Evolutionary conservation across 305 asterid species (phyloP).

Genomic region (Fraxinus floribunda): DNA sequence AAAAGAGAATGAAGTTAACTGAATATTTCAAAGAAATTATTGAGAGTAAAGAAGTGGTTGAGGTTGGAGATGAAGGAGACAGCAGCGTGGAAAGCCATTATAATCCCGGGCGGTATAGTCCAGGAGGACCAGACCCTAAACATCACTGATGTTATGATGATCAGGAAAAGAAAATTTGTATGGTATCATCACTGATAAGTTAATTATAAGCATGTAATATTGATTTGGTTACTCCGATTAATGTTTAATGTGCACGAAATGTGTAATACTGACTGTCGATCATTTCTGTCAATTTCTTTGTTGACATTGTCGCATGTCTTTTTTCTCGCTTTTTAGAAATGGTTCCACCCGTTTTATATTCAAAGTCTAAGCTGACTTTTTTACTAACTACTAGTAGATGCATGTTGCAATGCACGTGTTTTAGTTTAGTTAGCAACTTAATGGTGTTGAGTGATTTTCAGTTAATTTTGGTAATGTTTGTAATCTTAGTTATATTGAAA

Average conservation of each 20-base stretch:
- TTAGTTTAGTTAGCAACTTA: too few species aligned
- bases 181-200: not conserved
- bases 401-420: too few species aligned
- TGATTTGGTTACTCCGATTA: not conserved
- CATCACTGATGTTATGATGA: conserved; percentile 21
- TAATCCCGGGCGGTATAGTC: conserved; percentile 15
- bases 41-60: not conserved
- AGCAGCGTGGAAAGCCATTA: not conserved
- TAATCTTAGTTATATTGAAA: too few species aligned
- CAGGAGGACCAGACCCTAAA: conserved; percentile 38
- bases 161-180: not conserved
- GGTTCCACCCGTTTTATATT: not conserved
- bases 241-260: not conserved
- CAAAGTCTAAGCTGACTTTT: not conserved
- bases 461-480: too few species aligned
- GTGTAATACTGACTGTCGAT: not conserved
- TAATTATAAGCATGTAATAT: not conserved
- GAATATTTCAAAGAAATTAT: conserved; percentile 10
- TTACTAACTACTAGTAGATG: too few species aligned
- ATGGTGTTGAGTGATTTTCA: too few species aligned
- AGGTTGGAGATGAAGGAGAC: not conserved
- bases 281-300: too few species aligned
- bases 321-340: not conserved
- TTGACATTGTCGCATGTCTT: not conserved
- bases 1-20: not conserved